A percentile compares a stretch with the other conserved stretches of the same genome.
phyloP scores from a whole-genome alignment of 345 rosid genomes.

The Theobroma cacao region DNA sequence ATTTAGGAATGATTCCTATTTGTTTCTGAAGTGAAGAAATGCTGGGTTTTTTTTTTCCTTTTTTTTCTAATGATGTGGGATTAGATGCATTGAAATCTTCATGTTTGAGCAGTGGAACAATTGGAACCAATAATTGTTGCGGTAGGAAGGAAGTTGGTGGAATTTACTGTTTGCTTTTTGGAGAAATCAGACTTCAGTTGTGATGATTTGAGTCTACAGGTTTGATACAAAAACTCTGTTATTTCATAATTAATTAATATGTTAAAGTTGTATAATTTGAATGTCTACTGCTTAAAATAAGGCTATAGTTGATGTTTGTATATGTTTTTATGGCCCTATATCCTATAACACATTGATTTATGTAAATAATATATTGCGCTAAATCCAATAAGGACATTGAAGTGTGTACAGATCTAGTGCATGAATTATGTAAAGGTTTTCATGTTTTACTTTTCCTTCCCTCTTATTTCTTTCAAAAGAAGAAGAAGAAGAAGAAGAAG shows the following conservation, averaged over 20 bases:
- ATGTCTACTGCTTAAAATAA: neutral
- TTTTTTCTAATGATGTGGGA: neutral
- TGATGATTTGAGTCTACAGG: slow-evolving; percentile 66
- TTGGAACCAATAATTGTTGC: slow-evolving; percentile 66
- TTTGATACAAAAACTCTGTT: slow-evolving; percentile 23
- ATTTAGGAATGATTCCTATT: neutral
- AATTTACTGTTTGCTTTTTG: slow-evolving; percentile 74
- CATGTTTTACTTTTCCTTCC: neutral
- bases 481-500: neutral
- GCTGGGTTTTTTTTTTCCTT: neutral
- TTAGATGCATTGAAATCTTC: slow-evolving; percentile 11
- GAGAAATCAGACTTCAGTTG: slow-evolving; percentile 53
- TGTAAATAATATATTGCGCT: no score
- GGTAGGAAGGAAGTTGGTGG: slow-evolving; percentile 62
- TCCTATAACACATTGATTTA: no score
- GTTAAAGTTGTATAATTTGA: neutral
- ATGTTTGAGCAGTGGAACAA: slow-evolving; percentile 57
- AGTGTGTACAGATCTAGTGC: neutral
- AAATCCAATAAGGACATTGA: neutral
- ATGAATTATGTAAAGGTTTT: neutral
- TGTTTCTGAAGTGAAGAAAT: neutral
- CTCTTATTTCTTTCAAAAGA: neutral
- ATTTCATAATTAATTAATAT: neutral
- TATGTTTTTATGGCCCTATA: neutral
- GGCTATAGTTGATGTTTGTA: neutral